Base-by-base conservation (phyloP, 805 yeast genomes). In the Starmera amethionina region DNA sequence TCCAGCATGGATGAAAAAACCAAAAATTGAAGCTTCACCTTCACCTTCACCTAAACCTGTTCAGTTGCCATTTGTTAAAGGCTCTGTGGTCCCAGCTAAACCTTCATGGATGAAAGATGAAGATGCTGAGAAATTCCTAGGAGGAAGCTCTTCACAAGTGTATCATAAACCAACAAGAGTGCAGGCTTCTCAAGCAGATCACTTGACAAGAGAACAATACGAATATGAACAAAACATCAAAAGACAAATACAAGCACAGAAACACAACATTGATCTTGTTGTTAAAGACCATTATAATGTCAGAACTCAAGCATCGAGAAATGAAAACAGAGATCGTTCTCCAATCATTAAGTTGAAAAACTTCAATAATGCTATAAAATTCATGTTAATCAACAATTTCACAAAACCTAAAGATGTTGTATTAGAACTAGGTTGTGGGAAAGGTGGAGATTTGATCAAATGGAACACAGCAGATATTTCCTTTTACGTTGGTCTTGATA, bases 401-500 rank as follows among this genome's bases (percentile, higher is more conserved):
- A 76, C 81, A 3, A 65, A 64, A 30, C 65, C 67, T 36, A 64
- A 75, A 45, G 71, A 73, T 33, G 69, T 73, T 16, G 87, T 82
- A 1, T 64, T 93, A 15, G 99, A 93, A 55, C 61, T 90, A 41
- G 96, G 96, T 13, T 89, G 97, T 62, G 99, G 99, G 12, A 94
- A 93, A 59, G 99, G 99, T 39, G 99, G 99, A 25, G 99, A 93
- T 63, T 64, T 93, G 52, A 77, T 82, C 50, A 93, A 93, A 58
- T 90, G 95, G 79, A 83, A 80, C 39, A 76, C 76, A 49, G 82
- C 86, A 1, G 66, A 74, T 16, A 73, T 86, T 3, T 71, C 75
- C 18, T 89, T 88, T 37, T 85, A 83, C 48, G 77, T 89, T 40
- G 98, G 98, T 2, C 71, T 93, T 27, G 99, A 93, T 61, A 80